A percentile compares a stretch with the other conserved stretches of the same genome.
Evolutionary conservation across 148 eudicot genomes (phyloP).

Genomic region (Oxyria digyna): DNA sequence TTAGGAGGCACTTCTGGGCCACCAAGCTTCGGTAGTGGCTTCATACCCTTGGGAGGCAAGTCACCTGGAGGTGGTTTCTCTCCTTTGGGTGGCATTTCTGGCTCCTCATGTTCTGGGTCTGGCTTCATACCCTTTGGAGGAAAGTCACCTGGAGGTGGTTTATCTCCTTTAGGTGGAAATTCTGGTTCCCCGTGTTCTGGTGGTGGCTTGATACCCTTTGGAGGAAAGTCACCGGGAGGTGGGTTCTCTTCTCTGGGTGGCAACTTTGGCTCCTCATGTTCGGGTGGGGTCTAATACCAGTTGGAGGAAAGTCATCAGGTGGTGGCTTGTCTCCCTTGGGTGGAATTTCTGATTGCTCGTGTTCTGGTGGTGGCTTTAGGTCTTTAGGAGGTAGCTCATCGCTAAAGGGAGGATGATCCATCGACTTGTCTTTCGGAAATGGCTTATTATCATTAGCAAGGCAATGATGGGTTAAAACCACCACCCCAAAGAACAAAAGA

Average conservation of each 20-base stretch:
- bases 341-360: neutral
- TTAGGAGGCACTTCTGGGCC: neutral
- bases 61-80: constrained; percentile 10
- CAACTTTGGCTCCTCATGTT: no score
- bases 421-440: no score
- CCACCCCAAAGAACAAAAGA: no score
- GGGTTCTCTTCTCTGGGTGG: neutral
- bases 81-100: neutral
- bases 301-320: constrained; percentile 15
- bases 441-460: no score
- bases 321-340: constrained; percentile 6
- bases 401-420: neutral
- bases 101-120: neutral
- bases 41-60: constrained; percentile 18
- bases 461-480: no score
- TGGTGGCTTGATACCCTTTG: constrained; percentile 8
- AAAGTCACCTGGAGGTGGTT: constrained; percentile 8
- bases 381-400: constrained; percentile 8
- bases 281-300: neutral
- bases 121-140: constrained; percentile 13
- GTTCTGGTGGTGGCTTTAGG: neutral
- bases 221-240: neutral
- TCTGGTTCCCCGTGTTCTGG: neutral
- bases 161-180: neutral
- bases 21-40: neutral